Conservation (phyloP, 1,284 basidiomycete genomes). For the Neonothopanus nambi region DNA sequence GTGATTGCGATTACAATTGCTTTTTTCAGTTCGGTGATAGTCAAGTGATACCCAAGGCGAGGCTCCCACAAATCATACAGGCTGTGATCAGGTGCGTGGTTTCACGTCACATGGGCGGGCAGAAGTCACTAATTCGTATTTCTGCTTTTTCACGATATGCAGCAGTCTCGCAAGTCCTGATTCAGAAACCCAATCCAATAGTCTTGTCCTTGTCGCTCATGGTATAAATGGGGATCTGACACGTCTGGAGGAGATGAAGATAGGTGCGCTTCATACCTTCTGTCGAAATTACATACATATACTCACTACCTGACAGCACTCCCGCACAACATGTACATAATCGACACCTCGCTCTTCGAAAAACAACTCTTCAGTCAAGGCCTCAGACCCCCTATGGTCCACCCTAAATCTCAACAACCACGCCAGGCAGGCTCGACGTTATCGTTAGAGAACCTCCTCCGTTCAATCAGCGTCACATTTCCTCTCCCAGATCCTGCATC, state of each 20-base stretch:
- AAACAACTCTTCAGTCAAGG: constrained; percentile 57
- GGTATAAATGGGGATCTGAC: constrained; percentile 57
- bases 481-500: constrained; percentile 17
- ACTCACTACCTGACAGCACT: constrained; percentile 47
- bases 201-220: constrained; percentile 75
- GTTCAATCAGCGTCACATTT: constrained; percentile 41
- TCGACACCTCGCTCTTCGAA: constrained; percentile 69
- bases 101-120: constrained; percentile 6
- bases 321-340: constrained; percentile 70
- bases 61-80: constrained; percentile 71
- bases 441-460: constrained; percentile 55
- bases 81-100: constrained; percentile 67
- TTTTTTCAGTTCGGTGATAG: constrained; percentile 72
- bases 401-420: constrained; percentile 51
- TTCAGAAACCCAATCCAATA: constrained; percentile 70
- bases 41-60: constrained; percentile 67
- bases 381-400: constrained; percentile 57
- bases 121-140: too few species aligned
- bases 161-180: constrained; percentile 79
- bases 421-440: constrained; percentile 51
- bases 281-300: background rate
- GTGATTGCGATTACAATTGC: constrained; percentile 9
- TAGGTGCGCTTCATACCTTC: constrained; percentile 47
- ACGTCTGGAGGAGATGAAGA: constrained; percentile 71
- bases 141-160: constrained; percentile 19